A percentile compares a stretch with the other conserved stretches of the same genome.
Conservation (phyloP, 768 basidiomycete genomes). For the Psilocybe azurescens region DNA sequence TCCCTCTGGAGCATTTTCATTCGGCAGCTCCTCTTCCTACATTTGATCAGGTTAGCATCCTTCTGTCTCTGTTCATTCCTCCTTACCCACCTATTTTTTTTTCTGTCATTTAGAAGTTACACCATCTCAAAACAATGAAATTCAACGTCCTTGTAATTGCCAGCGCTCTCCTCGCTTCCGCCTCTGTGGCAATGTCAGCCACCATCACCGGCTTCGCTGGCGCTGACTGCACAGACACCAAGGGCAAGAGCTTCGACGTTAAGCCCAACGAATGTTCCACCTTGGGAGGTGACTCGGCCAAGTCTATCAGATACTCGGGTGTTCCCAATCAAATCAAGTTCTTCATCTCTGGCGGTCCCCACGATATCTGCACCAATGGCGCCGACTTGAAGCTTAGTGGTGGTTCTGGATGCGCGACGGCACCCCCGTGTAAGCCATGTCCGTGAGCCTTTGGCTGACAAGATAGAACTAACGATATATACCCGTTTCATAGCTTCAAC, state of each 20-base stretch:
- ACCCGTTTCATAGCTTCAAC: background rate
- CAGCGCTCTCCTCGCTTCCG: background rate
- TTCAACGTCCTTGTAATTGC: background rate
- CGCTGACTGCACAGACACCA: background rate
- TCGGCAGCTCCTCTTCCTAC: no score
- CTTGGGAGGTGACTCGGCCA: background rate
- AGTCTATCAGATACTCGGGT: conserved; percentile 3
- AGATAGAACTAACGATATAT: background rate
- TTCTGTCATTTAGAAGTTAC: no score
- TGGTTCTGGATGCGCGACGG: background rate
- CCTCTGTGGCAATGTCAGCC: background rate
- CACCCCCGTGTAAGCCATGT: background rate
- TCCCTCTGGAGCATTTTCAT: no score
- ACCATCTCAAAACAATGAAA: background rate
- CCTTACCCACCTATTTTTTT: no score
- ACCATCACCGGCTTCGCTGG: background rate
- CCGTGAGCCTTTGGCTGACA: background rate
- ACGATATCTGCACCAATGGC: conserved; percentile 5
- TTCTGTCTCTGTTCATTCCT: no score
- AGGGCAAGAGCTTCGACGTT: background rate
- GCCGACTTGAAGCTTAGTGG: background rate
- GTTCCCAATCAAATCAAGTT: conserved; percentile 5
- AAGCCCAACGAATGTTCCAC: background rate
- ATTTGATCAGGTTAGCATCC: no score
- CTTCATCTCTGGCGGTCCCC: conserved; percentile 2